phyloP scores from a whole-genome alignment of 2,329 filamentous ascomycete genomes.

The Domatiomyces globalis region DNA sequence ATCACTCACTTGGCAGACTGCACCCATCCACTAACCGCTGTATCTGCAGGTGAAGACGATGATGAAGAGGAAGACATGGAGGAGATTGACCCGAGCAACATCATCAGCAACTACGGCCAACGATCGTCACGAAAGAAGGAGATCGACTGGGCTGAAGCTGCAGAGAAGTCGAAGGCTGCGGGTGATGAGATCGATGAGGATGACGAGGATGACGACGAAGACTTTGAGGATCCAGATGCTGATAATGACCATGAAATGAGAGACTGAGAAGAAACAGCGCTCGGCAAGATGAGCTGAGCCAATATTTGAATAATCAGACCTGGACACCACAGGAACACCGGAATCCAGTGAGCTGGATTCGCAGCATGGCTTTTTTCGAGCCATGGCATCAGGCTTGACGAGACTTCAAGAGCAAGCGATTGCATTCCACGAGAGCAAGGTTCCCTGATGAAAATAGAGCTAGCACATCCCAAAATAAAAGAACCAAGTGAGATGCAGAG shows the following conservation, averaged over 20 bases:
- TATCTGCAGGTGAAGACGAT: neutral
- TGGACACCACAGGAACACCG: neutral
- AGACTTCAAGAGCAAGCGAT: neutral
- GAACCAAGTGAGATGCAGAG: neutral
- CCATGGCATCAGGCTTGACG: neutral
- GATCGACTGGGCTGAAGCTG: constrained; percentile 89
- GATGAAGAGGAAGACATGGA: constrained; percentile 54
- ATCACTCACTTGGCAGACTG: neutral
- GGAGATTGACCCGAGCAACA: constrained; percentile 82
- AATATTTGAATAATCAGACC: neutral
- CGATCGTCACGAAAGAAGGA: constrained; percentile 62
- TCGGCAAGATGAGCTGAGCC: neutral
- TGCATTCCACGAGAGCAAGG: neutral
- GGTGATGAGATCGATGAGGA: constrained; percentile 50
- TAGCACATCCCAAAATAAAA: neutral
- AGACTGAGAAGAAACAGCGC: constrained; percentile 8
- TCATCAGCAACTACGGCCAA: constrained; percentile 57
- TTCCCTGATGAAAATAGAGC: neutral
- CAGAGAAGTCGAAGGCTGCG: constrained; percentile 66
- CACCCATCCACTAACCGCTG: neutral
- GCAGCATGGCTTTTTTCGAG: neutral
- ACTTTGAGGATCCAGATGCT: constrained; percentile 17
- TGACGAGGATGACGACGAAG: constrained; percentile 44
- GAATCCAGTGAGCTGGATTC: neutral
- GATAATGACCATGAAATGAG: constrained; percentile 14